These are phyloP conservation scores for Pseudocercospora vitis DNA, from an alignment of 2,329 filamentous ascomycete species.

Conservation along the genomic window DNA sequence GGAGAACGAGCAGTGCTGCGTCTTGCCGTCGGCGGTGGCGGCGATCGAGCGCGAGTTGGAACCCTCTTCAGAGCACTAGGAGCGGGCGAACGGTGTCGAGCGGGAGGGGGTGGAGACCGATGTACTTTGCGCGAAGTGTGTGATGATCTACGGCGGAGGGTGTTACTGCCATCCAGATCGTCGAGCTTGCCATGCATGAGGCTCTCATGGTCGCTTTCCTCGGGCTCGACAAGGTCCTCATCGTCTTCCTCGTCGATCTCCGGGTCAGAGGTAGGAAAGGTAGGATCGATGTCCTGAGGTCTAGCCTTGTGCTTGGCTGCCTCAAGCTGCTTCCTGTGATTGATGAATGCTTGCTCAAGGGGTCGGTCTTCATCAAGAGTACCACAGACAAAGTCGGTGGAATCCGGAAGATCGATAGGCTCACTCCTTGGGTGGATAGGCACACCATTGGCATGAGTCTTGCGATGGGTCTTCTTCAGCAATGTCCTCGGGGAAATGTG, in stretches of 20 bases:
- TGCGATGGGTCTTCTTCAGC: conserved; percentile 20
- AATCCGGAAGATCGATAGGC: conserved; percentile 81
- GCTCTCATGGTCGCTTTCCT: conserved; percentile 62
- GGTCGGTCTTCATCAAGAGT: conserved; percentile 94
- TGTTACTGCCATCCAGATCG: conserved; percentile 36
- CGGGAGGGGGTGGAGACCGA: conserved; percentile 38
- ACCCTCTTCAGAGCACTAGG: conserved; percentile 44
- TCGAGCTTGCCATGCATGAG: conserved; percentile 63
- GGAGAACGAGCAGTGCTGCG: conserved; percentile 36
- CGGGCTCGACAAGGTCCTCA: conserved; percentile 56
- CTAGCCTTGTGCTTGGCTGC: conserved; percentile 77
- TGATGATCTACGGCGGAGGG: conserved; percentile 43
- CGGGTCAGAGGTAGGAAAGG: conserved; percentile 90
- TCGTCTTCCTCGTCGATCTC: conserved; percentile 79
- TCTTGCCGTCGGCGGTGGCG: conserved; percentile 27
- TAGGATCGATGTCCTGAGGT: conserved; percentile 97
- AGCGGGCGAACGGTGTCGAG: conserved; percentile 40
- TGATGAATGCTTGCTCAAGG: conserved; percentile 89
- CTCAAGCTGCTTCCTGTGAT: conserved; percentile 76
- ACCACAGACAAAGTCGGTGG: conserved; percentile 98
- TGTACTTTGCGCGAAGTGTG: conserved; percentile 17
- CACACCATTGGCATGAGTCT: conserved; percentile 42
- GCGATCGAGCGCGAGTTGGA: conserved; percentile 49
- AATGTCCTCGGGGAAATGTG: conserved; percentile 16
- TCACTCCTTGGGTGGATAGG: conserved; percentile 28